Base-by-base conservation (phyloP, 441 rosid species). In the Aleurites moluccanus region DNA sequence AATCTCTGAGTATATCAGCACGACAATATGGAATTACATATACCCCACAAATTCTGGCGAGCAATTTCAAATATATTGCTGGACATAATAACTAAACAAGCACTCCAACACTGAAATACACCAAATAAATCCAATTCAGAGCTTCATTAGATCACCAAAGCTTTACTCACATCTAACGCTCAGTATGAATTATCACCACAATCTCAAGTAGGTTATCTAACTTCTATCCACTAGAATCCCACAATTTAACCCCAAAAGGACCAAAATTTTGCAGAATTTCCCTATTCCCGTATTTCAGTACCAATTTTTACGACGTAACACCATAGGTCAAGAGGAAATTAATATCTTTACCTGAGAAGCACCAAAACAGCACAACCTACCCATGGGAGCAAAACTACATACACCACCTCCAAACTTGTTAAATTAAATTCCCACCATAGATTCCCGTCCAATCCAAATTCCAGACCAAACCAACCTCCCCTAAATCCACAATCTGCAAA, bases 351-450 rank as follows among this genome's bases (percentile, higher is more conserved):
- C 96, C 90, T 84, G 76, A 61, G 91, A 83, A 78, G 88, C 73
- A 77, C 67, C 70, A 75, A 91, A 92, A 81, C 94, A 93, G 85
- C 94, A 93, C 3, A 90, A 77, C 57, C 60, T 72, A 73, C 70
- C 94, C 98, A 92, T 92, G 73, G 73, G 80, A 80, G n/a, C 67
- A 71, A 79, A 79, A 69, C 78, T 77, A 72, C 14, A 45, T 35
- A 79, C 78, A 60, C 49, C 56, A 69, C 57, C 73, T 80, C 76
- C 75, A 77, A 44, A 77, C 47, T 75, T 70, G 53, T 64, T 53
- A n/a, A 73, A 73, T 83, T 75, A 77, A 82, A 75, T 57, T 25
- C 63, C 45, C 79, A 69, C 79, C 83, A 83, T 80, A 80, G 70
- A 59, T n/a, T 21, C 23, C 59, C 73, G 53, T 16, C 60, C 71